phyloP scores from a whole-genome alignment of 768 basidiomycete genomes.

The Lactifluus piperatus region DNA sequence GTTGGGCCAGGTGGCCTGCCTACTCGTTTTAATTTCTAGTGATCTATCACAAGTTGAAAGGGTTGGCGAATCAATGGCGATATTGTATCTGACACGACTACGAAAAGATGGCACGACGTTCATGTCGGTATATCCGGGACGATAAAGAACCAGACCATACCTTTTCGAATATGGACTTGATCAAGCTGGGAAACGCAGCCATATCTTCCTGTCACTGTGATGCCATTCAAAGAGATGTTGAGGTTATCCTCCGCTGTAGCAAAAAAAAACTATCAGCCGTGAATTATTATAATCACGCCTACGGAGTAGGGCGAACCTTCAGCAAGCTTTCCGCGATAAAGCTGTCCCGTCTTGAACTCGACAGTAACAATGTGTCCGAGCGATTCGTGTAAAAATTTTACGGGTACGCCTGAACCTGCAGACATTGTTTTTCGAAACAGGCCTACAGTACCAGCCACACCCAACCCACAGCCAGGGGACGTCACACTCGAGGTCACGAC shows the following conservation, averaged over 20 bases:
- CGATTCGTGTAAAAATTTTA: conserved; percentile 94
- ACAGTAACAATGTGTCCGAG: conserved; percentile 94
- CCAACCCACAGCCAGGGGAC: no score
- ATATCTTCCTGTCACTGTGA: conserved; percentile 96
- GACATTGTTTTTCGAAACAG: conserved; percentile 34
- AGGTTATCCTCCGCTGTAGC: conserved; percentile 92
- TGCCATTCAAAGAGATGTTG: conserved; percentile 92
- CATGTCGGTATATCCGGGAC: conserved; percentile 99
- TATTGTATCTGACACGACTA: no score
- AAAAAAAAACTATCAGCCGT: conserved; percentile 12
- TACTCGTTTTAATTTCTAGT: no score
- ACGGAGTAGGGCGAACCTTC: conserved; percentile 59
- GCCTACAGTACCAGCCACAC: no score
- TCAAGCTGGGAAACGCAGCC: conserved; percentile 98
- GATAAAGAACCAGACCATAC: conserved; percentile 97
- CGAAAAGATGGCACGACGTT: conserved; percentile 34
- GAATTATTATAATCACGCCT: conserved; percentile 1
- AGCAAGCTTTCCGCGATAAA: conserved; percentile 93
- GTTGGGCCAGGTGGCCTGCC: no score
- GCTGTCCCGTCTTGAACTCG: conserved; percentile 96
- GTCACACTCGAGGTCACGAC: no score
- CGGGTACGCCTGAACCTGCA: conserved; percentile 79
- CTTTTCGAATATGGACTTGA: conserved; percentile 97
- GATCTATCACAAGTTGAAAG: no score
- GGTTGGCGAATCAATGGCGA: no score